Percentiles rank a stretch among this genome's conserved stretches.
phyloP scores from a whole-genome alignment of 2,329 filamentous ascomycete species.

The Paecilomyces fulvus region DNA sequence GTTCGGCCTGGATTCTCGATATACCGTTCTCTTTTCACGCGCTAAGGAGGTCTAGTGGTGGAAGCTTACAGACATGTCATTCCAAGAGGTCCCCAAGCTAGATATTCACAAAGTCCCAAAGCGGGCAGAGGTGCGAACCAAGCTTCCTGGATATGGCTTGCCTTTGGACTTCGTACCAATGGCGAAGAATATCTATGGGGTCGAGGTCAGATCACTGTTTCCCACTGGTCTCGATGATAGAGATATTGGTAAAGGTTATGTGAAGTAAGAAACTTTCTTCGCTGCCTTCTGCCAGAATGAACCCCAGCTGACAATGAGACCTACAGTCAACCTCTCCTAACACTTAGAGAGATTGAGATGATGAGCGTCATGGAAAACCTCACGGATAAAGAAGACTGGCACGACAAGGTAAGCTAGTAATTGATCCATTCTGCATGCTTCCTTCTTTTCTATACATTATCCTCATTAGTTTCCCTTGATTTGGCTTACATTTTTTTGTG shows the following conservation, averaged over 20 bases:
- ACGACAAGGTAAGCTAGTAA: slow-evolving; percentile 20
- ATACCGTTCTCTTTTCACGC: background rate
- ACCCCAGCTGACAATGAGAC: background rate
- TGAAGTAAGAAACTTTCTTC: slow-evolving; percentile 13
- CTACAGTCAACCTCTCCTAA: slow-evolving; percentile 18
- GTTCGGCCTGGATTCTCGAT: background rate
- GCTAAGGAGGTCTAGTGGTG: background rate
- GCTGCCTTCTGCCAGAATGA: background rate
- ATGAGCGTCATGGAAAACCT: slow-evolving; percentile 30
- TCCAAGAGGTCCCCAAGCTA: slow-evolving; percentile 10
- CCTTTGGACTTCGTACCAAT: slow-evolving; percentile 19
- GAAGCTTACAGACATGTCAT: slow-evolving; percentile 9
- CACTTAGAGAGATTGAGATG: slow-evolving; percentile 32
- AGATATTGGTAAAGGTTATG: slow-evolving; percentile 19
- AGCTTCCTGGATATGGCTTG: slow-evolving; percentile 25
- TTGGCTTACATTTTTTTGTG: background rate
- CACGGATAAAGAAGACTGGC: slow-evolving; percentile 35
- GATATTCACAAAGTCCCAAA: slow-evolving; percentile 6
- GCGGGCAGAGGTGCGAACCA: slow-evolving; percentile 10
- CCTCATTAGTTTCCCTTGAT: background rate
- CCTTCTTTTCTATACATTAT: background rate
- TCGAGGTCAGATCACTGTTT: slow-evolving; percentile 20
- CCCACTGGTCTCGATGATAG: slow-evolving; percentile 25
- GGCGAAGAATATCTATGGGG: slow-evolving; percentile 20
- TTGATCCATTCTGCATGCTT: background rate